Evolutionary conservation across 805 yeast genomes (phyloP).

Genomic region (Yarrowia hollandica): DNA sequence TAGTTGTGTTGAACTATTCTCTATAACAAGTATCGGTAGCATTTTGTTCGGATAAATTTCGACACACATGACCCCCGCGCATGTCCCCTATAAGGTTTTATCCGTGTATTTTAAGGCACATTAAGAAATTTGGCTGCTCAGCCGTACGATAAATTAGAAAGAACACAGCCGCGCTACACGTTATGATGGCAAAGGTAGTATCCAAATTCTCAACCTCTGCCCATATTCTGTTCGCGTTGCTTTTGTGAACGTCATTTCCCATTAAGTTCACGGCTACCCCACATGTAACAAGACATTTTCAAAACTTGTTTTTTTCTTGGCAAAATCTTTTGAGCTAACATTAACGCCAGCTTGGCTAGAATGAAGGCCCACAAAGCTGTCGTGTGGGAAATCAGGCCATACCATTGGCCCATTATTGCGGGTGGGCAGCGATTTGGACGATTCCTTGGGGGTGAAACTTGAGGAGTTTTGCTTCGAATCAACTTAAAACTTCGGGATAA

Average conservation of each 20-base stretch:
- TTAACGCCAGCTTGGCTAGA: neutral
- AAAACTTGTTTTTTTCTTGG: constrained; percentile 3
- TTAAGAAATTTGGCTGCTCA: neutral
- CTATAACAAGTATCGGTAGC: neutral
- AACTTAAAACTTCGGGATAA: too few species aligned
- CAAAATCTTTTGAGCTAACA: neutral
- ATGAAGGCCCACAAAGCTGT: neutral
- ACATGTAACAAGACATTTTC: neutral
- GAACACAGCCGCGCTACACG: neutral
- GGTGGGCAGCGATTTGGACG: neutral
- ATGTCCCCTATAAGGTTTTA: neutral
- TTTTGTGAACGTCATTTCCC: neutral
- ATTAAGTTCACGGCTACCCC: neutral
- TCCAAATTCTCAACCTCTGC: neutral
- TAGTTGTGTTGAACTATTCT: constrained; percentile 1
- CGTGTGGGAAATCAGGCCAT: neutral
- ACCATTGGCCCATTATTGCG: neutral
- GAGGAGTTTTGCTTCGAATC: neutral
- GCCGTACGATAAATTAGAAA: neutral
- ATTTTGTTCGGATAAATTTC: neutral
- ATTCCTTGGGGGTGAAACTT: neutral
- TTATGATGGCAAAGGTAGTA: neutral
- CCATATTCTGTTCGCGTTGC: neutral
- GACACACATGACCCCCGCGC: neutral
- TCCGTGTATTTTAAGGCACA: neutral